Evolutionary conservation across 768 basidiomycete species (phyloP), one percentile per base, ranked within the genome.

Genomic region (Pisolithus orientalis): DNA sequence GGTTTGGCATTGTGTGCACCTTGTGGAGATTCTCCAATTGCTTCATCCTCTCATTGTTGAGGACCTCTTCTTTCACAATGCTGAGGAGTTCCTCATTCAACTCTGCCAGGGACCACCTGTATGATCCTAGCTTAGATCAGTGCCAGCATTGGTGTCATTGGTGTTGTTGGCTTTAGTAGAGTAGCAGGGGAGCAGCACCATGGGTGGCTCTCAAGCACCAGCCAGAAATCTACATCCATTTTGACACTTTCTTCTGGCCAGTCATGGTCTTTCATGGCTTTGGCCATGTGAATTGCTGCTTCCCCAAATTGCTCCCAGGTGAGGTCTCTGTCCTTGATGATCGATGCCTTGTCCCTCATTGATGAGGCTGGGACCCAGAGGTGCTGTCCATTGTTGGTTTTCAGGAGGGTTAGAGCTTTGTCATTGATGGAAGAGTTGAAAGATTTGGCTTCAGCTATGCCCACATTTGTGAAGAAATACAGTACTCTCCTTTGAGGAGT

Each of bases 141-240:
- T 42, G 40, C 40, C 40, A 42, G 5, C n/a, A n/a, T n/a, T n/a
- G n/a, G n/a, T n/a, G n/a, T n/a, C n/a, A n/a, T 24, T 21, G 9
- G 2, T 69, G 51, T 25, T 62, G 55, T 40, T 53, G 44, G 10
- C 50, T 53, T 42, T 62, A 57, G 50, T 60, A 62, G 1, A 49
- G 14, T 2, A 62, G 44, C 3, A 62, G 55, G 2, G 55, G 59
- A 50, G 32, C 44, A 47, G 14, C 52, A 39, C 16, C 45, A 53
- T 1, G 29, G 16, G 31, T 60, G 59, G 2, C 5, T 7, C 21
- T 57, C 46, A 14, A 60, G 14, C 4, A 27, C 44, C 6, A 11
- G 16, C 57, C 57, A 60, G 47, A 60, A 57, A 1, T 42, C 17
- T 3, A 24, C 10, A 16, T n/a, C 4, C 40, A 42, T 42, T 1